Evolutionary conservation across 352 stramenopile species (phyloP).

Genomic region (Thalassiosira exigua): DNA sequence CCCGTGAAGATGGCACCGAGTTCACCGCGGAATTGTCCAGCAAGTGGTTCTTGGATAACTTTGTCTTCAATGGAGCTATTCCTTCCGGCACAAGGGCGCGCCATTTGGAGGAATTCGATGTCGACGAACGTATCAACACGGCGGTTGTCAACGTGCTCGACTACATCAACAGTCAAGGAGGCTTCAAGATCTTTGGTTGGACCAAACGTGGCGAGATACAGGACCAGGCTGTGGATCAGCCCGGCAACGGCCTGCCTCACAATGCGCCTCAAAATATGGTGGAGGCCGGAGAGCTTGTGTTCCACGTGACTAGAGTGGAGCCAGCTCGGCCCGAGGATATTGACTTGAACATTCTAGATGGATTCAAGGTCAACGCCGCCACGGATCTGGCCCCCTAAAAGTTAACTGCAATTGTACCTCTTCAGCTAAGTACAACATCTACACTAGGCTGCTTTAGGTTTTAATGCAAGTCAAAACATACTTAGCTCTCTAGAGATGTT

Average conservation of each 20-base stretch:
- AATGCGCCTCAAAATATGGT: slow-evolving; percentile 11
- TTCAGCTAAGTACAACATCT: no score
- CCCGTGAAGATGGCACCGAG: background rate
- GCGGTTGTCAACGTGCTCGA: background rate
- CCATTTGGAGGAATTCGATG: slow-evolving; percentile 15
- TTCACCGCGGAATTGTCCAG: background rate
- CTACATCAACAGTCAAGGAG: slow-evolving; percentile 8
- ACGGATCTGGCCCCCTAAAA: slow-evolving; percentile 8
- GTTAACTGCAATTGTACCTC: no score
- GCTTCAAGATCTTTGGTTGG: slow-evolving; percentile 16
- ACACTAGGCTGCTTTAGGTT: no score
- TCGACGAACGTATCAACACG: slow-evolving; percentile 12
- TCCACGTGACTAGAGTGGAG: slow-evolving; percentile 15
- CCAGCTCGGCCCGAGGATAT: slow-evolving; percentile 3
- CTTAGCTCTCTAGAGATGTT: no score
- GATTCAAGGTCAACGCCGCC: slow-evolving; percentile 3
- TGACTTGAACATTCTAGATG: slow-evolving; percentile 11
- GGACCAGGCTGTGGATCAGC: slow-evolving; percentile 25
- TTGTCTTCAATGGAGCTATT: background rate
- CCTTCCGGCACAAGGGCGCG: background rate
- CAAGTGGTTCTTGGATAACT: background rate
- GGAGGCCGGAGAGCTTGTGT: slow-evolving; percentile 6
- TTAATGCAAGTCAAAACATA: no score
- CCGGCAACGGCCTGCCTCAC: slow-evolving; percentile 16
- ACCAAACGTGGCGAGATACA: slow-evolving; percentile 16